Evolutionary conservation across 1,284 basidiomycete species (phyloP).

Genomic region (Tilletia setariae): DNA sequence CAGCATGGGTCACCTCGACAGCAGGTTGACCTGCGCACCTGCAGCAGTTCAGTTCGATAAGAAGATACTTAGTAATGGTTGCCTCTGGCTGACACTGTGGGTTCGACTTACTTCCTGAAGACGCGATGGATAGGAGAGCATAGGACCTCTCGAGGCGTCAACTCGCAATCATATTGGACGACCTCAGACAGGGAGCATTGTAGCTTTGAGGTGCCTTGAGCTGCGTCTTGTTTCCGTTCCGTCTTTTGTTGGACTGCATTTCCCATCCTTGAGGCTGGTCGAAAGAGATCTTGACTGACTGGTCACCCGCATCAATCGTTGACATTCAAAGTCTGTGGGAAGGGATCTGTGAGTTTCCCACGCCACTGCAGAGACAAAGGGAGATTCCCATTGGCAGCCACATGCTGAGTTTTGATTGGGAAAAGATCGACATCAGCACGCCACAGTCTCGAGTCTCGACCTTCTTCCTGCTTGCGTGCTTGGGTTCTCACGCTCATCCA

Average conservation of each 20-base stretch:
- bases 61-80: no score
- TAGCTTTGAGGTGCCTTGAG: not conserved
- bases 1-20: conserved; percentile 1
- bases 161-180: not conserved
- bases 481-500: not conserved
- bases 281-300: not conserved
- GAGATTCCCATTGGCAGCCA: no score
- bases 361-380: no score
- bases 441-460: not conserved
- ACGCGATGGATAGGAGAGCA: not conserved
- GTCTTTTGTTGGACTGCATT: not conserved
- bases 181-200: not conserved
- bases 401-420: not conserved
- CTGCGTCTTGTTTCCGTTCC: not conserved
- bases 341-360: no score
- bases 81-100: no score
- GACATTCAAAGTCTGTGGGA: no score
- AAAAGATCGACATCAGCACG: not conserved
- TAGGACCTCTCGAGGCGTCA: not conserved
- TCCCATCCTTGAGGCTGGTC: not conserved
- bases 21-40: conserved; percentile 4
- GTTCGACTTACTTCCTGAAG: conserved; percentile 9
- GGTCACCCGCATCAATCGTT: no score
- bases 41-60: not conserved
- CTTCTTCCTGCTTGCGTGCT: not conserved